phyloP scores from a whole-genome alignment of 352 stramenopile species.

The Globisporangium irregulare region DNA sequence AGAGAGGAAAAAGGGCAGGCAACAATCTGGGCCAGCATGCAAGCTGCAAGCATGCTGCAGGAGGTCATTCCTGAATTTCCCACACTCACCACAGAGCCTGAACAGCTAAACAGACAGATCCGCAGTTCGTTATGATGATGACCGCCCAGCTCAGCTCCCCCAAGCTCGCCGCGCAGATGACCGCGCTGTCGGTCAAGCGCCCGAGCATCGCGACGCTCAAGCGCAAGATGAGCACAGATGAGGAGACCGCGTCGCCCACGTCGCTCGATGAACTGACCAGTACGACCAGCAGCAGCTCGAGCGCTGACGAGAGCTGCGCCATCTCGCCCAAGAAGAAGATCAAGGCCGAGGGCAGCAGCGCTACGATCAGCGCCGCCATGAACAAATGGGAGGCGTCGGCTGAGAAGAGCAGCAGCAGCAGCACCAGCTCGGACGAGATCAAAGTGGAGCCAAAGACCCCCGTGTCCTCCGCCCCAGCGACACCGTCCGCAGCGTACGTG shows the following conservation, averaged over 20 bases:
- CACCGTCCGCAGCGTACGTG: conserved; percentile 18
- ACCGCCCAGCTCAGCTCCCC: conserved; percentile 14
- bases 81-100: not conserved
- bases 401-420: not conserved
- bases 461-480: conserved; percentile 3
- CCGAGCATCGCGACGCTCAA: conserved; percentile 40
- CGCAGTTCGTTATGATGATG: conserved; percentile 7
- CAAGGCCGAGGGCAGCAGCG: conserved; percentile 21
- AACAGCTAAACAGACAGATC: not conserved
- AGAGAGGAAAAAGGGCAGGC: not conserved
- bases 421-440: not conserved
- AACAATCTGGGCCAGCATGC: not conserved
- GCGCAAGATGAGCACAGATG: conserved; percentile 39
- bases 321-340: conserved; percentile 55
- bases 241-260: conserved; percentile 29
- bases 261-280: conserved; percentile 33
- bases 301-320: conserved; percentile 22
- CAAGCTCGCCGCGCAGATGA: conserved; percentile 12
- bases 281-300: not conserved
- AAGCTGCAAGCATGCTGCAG: not conserved
- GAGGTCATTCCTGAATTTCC: conserved; percentile 3
- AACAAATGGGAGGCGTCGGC: conserved; percentile 30
- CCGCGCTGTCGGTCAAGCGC: conserved; percentile 35
- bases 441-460: not conserved
- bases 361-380: conserved; percentile 15